Evolutionary conservation across 208 protist genomes (phyloP), one percentile per base, ranked within the genome.

Genomic region (Trypanosoma brucei): DNA sequence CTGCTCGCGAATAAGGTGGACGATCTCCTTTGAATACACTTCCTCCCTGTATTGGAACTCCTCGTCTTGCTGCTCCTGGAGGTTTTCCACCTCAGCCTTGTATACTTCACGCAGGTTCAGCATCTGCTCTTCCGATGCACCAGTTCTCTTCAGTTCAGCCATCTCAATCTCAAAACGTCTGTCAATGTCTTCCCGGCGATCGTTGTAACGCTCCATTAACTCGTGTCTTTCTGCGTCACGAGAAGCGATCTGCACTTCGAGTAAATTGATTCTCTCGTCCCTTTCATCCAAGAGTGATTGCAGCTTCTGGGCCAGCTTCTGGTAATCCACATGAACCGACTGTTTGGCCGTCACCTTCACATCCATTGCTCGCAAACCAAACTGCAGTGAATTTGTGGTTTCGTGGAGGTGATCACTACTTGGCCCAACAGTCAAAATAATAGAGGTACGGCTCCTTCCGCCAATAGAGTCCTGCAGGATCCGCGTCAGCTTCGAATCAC

Each of bases 401-500:
- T 92, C 89, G 55, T 93, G 86, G 9, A 92, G 62, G 55, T 92
- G 83, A 63, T 92, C 73, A 62, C 81, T 91, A 70, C 85, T 89
- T 4, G 89, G 89, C 39, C 89, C 89, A 34, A 95, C 77, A 35
- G 89, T 95, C 40, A 95, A 75, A 62, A 95, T 88, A 62, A 95
- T 93, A 9, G 89, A 91, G 31, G 83, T 93, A 61, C 86, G 83
- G 56, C 83, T 91, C 55, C 81, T 86, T 13, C 89, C 92, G 44
- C 92, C 93, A 64, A 97, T 91, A n/a, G 84, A 93, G 70, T 96
- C 91, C 64, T 95, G 91, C 63, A 97, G 72, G 40, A 97, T 84
- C 55, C 87, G 79, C 3, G 93, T 97, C 8, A 97, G 76, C 73
- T 97, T 97, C n/a, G 86, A 83, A 61, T 94, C 88, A 46, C 93